Evolutionary conservation across 495 filamentous ascomycete genomes (phyloP).

Genomic region (Glarea lozoyensis): DNA sequence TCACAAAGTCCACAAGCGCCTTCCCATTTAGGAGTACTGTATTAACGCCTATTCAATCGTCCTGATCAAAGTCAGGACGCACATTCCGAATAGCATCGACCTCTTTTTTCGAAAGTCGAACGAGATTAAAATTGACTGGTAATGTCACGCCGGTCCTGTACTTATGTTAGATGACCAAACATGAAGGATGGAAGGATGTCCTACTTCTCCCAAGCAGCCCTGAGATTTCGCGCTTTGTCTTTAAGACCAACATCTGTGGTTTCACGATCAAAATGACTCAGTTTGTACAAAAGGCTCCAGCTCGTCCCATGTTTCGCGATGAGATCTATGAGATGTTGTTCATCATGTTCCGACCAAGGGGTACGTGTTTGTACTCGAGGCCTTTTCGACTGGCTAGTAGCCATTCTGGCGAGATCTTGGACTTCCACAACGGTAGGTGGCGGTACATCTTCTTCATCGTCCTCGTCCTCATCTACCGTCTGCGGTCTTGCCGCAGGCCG

Average conservation of each 20-base stretch:
- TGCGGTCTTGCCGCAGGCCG: too few species aligned
- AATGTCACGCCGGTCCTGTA: slow-evolving; percentile 25
- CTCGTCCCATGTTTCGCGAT: slow-evolving; percentile 40
- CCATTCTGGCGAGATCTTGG: slow-evolving; percentile 7
- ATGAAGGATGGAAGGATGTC: slow-evolving; percentile 16
- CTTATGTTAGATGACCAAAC: not conserved
- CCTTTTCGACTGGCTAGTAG: slow-evolving; percentile 1
- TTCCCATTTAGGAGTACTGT: not conserved
- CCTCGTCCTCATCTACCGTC: slow-evolving; percentile 1
- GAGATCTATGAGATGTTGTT: slow-evolving; percentile 35
- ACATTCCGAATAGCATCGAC: slow-evolving; percentile 27
- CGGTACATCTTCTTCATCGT: not conserved
- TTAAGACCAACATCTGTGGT: slow-evolving; percentile 48
- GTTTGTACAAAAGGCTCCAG: slow-evolving; percentile 42
- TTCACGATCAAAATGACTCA: slow-evolving; percentile 27
- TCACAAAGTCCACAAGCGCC: not conserved
- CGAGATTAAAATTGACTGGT: slow-evolving; percentile 38
- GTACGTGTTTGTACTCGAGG: slow-evolving; percentile 33
- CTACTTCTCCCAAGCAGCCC: slow-evolving; percentile 50
- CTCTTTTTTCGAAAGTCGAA: slow-evolving; percentile 42
- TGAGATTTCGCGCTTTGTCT: slow-evolving; percentile 59
- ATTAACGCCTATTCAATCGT: not conserved
- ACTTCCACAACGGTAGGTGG: slow-evolving; percentile 17
- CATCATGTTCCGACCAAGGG: slow-evolving; percentile 35
- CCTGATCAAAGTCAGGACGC: slow-evolving; percentile 16